phyloP scores from a whole-genome alignment of 176 grass and related monocot species.

The sorghum (Sorghum bicolor) region Sorghum_bicolor_NCBIv3 NC_012870.2:68894501-68895000 shows the following conservation, averaged over 20 bases:
- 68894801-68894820: neutral
- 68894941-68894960: too few relatives aligned
- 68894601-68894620: constrained; percentile 5
- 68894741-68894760: too few relatives aligned
- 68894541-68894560: neutral
- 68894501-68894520: neutral
- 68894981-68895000: neutral
- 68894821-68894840: neutral
- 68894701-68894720: neutral
- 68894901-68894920: too few relatives aligned
- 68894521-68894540: constrained; percentile 3
- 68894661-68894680: neutral
- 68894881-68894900: neutral
- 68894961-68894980: neutral
- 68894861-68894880: neutral
- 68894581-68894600: constrained; percentile 42
- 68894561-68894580: neutral
- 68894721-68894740: neutral
- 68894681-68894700: neutral
- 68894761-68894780: neutral
- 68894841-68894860: neutral
- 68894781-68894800: neutral
- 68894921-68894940: too few relatives aligned
- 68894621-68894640: neutral
- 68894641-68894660: constrained; percentile 1